These are phyloP conservation scores for Crassisporium funariophilum DNA, from an alignment of 768 basidiomycete genomes.

Conservation along the genomic window DNA sequence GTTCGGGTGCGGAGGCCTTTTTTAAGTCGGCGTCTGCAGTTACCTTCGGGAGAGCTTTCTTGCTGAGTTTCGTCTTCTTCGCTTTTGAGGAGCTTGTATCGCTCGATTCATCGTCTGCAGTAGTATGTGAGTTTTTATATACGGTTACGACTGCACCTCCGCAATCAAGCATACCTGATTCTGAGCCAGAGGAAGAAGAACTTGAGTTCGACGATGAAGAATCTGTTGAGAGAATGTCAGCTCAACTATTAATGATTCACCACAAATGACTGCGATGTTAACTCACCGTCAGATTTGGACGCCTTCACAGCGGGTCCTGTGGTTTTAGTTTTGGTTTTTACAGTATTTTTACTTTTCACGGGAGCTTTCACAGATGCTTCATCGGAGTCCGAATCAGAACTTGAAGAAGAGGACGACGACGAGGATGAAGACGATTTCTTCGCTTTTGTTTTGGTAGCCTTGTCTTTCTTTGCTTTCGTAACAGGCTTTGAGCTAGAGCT, in stretches of 20 bases:
- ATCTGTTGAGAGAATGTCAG: background rate
- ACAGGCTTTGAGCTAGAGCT: constrained; percentile 11
- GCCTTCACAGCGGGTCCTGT: background rate
- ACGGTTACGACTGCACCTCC: too few species aligned
- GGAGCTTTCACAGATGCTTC: constrained; percentile 4
- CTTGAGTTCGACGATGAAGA: constrained; percentile 14
- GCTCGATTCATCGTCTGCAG: constrained; percentile 37
- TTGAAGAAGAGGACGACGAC: constrained; percentile 21
- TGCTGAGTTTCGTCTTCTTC: constrained; percentile 17
- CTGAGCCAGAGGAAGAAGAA: constrained; percentile 36
- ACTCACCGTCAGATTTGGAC: background rate
- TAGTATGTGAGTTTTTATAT: background rate
- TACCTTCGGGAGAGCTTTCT: constrained; percentile 11
- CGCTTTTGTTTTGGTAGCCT: constrained; percentile 24
- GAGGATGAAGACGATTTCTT: constrained; percentile 28
- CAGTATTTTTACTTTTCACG: too few species aligned
- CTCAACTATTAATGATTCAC: too few species aligned
- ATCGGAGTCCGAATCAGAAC: constrained; percentile 29
- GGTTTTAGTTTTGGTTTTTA: constrained; percentile 6
- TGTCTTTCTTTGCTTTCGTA: constrained; percentile 19
- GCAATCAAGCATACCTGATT: constrained; percentile 25
- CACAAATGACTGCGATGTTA: too few species aligned
- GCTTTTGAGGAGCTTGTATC: constrained; percentile 24
- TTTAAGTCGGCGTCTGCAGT: constrained; percentile 6
- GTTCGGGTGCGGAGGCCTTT: constrained; percentile 19